phyloP scores from a whole-genome alignment of 108 stramenopile species.

The Cyclotella choctawhatcheeana region DNA sequence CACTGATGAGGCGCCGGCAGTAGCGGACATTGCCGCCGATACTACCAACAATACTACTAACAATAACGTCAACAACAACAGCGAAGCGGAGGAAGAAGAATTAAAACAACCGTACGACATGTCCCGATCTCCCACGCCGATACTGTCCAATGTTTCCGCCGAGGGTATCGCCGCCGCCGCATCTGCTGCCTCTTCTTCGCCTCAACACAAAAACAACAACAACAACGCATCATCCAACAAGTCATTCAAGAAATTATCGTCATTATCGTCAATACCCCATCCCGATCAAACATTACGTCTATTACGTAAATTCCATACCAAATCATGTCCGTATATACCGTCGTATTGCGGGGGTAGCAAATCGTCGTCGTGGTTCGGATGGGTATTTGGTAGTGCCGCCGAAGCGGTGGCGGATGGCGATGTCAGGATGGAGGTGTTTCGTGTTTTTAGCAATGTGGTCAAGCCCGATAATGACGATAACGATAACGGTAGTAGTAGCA shows the following conservation, averaged over 20 bases:
- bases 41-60: too few relatives aligned
- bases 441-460: neutral
- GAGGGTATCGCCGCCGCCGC: neutral
- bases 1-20: too few relatives aligned
- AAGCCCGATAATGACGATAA: too few relatives aligned
- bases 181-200: neutral
- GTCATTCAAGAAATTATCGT: neutral
- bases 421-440: slow-evolving; percentile 17
- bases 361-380: slow-evolving; percentile 43
- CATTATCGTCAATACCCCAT: slow-evolving; percentile 50
- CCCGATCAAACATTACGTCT: slow-evolving; percentile 64
- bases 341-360: slow-evolving; percentile 68
- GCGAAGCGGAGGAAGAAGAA: neutral
- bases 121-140: slow-evolving; percentile 39
- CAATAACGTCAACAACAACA: too few relatives aligned
- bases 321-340: slow-evolving; percentile 59
- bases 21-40: too few relatives aligned
- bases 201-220: neutral
- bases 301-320: slow-evolving; percentile 74
- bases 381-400: slow-evolving; percentile 62
- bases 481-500: slow-evolving; percentile 27
- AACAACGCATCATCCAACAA: neutral
- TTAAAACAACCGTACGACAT: neutral
- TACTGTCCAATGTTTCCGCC: slow-evolving; percentile 28
- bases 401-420: slow-evolving; percentile 36